A percentile compares a stretch with the other conserved stretches of the same genome.
Evolutionary conservation across 2,329 filamentous ascomycete species (phyloP).

Genomic region (Penicillium brasilianum): DNA sequence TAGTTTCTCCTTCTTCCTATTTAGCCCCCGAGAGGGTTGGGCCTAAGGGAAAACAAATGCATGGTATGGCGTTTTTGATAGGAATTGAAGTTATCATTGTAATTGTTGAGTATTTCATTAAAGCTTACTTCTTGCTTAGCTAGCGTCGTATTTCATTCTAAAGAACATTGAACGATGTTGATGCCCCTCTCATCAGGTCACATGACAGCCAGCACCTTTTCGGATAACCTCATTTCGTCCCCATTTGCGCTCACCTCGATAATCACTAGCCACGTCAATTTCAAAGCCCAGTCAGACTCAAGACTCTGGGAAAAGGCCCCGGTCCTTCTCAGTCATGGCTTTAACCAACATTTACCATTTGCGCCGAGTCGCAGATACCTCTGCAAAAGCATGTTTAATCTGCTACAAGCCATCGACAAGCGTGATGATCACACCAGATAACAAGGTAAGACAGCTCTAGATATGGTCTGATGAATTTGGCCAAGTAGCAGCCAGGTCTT

Average conservation of each 20-base stretch:
- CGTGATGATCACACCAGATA: constrained; percentile 86
- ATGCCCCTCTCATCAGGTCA: constrained; percentile 18
- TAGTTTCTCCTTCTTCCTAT: constrained; percentile 19
- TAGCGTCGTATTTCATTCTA: neutral
- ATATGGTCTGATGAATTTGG: too few relatives aligned
- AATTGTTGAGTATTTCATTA: neutral
- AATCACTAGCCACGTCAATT: neutral
- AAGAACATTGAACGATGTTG: neutral
- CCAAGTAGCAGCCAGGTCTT: too few relatives aligned
- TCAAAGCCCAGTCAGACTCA: neutral
- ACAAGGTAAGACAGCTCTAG: constrained; percentile 66
- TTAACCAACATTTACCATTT: constrained; percentile 82
- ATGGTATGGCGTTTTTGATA: constrained; percentile 35
- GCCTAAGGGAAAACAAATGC: constrained; percentile 32
- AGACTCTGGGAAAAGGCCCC: too few relatives aligned
- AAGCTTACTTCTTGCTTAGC: neutral
- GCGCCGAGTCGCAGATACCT: constrained; percentile 82
- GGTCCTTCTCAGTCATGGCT: constrained; percentile 44
- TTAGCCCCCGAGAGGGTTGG: constrained; percentile 22
- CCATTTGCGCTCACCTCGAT: neutral
- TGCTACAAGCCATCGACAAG: constrained; percentile 88
- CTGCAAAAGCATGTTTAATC: constrained; percentile 82
- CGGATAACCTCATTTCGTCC: constrained; percentile 16
- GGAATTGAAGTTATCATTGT: constrained; percentile 6
- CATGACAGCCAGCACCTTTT: constrained; percentile 21